Evolutionary conservation across 2,329 filamentous ascomycete species (phyloP).

Genomic region (Ophiostoma quercus): DNA sequence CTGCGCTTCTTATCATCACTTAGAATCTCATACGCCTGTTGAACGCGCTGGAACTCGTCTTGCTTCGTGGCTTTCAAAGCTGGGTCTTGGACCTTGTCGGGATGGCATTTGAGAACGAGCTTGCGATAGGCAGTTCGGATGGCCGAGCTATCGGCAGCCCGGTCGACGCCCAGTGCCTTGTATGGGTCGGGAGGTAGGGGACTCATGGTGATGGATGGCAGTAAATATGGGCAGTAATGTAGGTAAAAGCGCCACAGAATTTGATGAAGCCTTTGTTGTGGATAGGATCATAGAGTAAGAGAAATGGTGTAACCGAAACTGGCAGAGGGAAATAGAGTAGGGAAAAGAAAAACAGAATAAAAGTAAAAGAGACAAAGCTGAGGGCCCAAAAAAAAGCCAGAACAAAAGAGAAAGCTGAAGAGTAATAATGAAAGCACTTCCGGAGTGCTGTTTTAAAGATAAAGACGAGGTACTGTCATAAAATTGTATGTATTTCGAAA

Average conservation of each 20-base stretch:
- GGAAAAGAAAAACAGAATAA: neutral
- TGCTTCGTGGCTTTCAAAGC: slow-evolving; percentile 70
- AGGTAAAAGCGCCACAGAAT: neutral
- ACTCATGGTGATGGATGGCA: neutral
- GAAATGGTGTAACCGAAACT: neutral
- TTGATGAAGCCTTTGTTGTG: neutral
- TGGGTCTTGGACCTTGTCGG: slow-evolving; percentile 82
- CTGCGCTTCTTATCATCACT: slow-evolving; percentile 67
- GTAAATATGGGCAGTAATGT: neutral
- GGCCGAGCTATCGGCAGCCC: slow-evolving; percentile 61
- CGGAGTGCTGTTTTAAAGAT: neutral
- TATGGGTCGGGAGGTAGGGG: slow-evolving; percentile 65
- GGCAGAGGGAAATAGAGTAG: neutral
- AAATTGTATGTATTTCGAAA: neutral
- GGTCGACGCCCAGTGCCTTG: slow-evolving; percentile 65
- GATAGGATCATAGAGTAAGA: neutral
- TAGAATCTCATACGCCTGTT: slow-evolving; percentile 87
- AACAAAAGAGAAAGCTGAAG: neutral
- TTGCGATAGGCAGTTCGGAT: slow-evolving; percentile 81
- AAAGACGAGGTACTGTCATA: neutral
- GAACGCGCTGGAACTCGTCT: slow-evolving; percentile 85
- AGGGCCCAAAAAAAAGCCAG: neutral
- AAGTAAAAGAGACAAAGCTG: neutral
- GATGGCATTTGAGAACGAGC: slow-evolving; percentile 80
- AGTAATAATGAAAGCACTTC: neutral